Evolutionary conservation across 306 rosid genomes (phyloP).

Genomic region (Trichosanthes truncata): DNA sequence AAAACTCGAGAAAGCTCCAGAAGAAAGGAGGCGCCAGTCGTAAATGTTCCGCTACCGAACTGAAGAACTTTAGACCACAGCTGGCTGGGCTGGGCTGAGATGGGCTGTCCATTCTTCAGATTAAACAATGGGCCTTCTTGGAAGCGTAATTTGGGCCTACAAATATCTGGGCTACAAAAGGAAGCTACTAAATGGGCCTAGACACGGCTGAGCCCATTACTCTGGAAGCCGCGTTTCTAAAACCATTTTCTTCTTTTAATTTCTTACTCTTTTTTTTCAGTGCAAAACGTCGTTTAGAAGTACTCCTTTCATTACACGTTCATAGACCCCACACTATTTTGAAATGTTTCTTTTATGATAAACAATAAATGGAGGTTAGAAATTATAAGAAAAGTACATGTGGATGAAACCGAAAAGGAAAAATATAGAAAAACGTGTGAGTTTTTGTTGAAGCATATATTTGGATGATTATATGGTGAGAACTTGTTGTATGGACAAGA

Average conservation of each 20-base stretch:
- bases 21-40: background rate
- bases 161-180: background rate
- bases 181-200: background rate
- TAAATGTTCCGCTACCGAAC: background rate
- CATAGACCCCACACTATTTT: too few relatives aligned
- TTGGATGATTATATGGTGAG: too few relatives aligned
- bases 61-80: background rate
- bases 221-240: background rate
- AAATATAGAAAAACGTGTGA: too few relatives aligned
- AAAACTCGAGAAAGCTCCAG: background rate
- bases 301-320: too few relatives aligned
- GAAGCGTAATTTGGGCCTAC: background rate
- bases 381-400: too few relatives aligned
- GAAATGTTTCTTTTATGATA: too few relatives aligned
- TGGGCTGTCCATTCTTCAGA: background rate
- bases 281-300: too few relatives aligned
- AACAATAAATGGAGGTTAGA: too few relatives aligned
- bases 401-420: too few relatives aligned
- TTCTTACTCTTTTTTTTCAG: too few relatives aligned
- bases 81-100: background rate
- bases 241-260: background rate
- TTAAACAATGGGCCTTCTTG: background rate
- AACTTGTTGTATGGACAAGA: too few relatives aligned
- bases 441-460: too few relatives aligned
- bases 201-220: background rate